Conservation (phyloP, 768 basidiomycete genomes). For the Lentinula detonsa region DNA sequence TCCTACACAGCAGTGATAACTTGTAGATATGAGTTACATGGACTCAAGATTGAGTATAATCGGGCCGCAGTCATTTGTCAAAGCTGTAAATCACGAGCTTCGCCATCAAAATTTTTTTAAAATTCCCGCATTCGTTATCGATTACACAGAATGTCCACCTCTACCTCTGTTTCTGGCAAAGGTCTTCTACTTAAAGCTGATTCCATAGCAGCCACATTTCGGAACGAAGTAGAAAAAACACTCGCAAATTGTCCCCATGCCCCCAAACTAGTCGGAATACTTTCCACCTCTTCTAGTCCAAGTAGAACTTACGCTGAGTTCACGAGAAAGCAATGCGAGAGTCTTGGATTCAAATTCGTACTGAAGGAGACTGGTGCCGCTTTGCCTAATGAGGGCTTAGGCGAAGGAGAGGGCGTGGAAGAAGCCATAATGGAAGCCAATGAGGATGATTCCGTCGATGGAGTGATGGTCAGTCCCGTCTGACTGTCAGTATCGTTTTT, state of each 20-base stretch:
- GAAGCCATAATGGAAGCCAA: constrained; percentile 96
- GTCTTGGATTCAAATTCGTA: constrained; percentile 82
- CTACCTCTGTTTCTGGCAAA: constrained; percentile 25
- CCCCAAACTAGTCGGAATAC: constrained; percentile 86
- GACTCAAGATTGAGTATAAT: no score
- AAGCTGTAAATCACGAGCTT: no score
- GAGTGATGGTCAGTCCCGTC: constrained; percentile 77
- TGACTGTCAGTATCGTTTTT: not conserved
- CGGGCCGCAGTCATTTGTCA: no score
- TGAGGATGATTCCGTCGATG: constrained; percentile 76
- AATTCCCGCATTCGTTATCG: not conserved
- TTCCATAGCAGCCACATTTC: constrained; percentile 63
- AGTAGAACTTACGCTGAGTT: constrained; percentile 86
- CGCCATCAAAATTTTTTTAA: not conserved
- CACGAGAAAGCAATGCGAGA: constrained; percentile 85
- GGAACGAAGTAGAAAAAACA: constrained; percentile 55
- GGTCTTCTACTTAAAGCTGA: constrained; percentile 79
- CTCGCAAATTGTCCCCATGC: constrained; percentile 22
- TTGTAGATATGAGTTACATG: no score
- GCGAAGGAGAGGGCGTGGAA: constrained; percentile 87
- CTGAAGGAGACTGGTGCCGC: constrained; percentile 68
- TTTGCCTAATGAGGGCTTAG: constrained; percentile 29
- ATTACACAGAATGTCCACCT: not conserved
- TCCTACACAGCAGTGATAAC: no score
- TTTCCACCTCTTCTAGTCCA: constrained; percentile 78